These are phyloP conservation scores for Casuarina cunninghamiana DNA, from an alignment of 306 rosid genomes.

Conservation along the genomic window DNA sequence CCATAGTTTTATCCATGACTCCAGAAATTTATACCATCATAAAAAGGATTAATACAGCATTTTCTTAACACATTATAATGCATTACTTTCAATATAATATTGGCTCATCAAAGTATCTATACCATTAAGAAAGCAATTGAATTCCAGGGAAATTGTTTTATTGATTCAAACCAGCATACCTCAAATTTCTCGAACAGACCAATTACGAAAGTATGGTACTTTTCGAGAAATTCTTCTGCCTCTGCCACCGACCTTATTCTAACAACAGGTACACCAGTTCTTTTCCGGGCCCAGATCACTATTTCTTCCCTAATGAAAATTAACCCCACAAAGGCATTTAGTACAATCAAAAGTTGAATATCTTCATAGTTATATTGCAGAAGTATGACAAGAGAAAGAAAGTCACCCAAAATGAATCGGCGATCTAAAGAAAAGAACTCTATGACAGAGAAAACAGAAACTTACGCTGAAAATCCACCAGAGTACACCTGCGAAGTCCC, in stretches of 20 bases:
- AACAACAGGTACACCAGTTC: conserved; percentile 68
- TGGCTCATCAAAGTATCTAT: background rate
- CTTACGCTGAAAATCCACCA: conserved; percentile 92
- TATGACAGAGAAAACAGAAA: conserved; percentile 9
- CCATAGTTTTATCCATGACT: background rate
- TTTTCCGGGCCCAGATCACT: conserved; percentile 81
- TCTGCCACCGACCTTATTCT: conserved; percentile 49
- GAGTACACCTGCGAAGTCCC: conserved; percentile 73
- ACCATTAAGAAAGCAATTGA: background rate
- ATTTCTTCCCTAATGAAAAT: conserved; percentile 71
- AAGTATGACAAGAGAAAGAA: conserved; percentile 8
- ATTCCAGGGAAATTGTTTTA: conserved; percentile 4
- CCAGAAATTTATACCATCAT: background rate
- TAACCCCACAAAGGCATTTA: conserved; percentile 10
- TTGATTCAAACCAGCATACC: conserved; percentile 38
- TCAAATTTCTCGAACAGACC: conserved; percentile 69
- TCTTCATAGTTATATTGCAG: background rate
- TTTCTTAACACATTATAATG: background rate
- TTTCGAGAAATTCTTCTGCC: conserved; percentile 61
- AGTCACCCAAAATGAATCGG: background rate
- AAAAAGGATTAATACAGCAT: background rate
- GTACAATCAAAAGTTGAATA: conserved; percentile 10
- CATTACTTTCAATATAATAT: background rate
- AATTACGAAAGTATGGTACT: conserved; percentile 57
- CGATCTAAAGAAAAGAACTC: background rate